Evolutionary conservation across 1,284 basidiomycete genomes (phyloP), one percentile per base, ranked within the genome.

Genomic region (Grifola frondosa): DNA sequence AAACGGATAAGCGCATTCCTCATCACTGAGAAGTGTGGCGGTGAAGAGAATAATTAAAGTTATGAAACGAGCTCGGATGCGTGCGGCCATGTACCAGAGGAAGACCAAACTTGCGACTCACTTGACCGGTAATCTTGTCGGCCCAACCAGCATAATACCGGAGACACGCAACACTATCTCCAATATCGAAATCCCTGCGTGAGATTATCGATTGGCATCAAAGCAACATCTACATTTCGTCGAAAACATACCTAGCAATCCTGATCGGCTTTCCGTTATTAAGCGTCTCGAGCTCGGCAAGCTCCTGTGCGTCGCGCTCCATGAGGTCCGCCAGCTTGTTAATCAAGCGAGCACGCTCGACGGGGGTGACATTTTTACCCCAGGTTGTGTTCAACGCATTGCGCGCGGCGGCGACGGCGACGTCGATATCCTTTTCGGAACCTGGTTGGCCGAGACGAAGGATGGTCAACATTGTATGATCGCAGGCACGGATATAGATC

Each of bases 281-380:
- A 36, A 91, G 66, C 40, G 77, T 68, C 65, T 93, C 91, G 35
- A 93, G 73, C 59, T 90, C 88, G 5, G 82, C 88, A 16, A 91
- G 77, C 49, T 78, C 72, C 63, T 89, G 78, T 15, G 80, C 72
- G 64, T 97, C 84, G 52, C 85, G 76, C 67, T 98, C 95, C 49
- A 98, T 90, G 51, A 96, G 76, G 62, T 97, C 92, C 30, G 95
- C 96, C 30, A 97, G 81, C 63, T 87, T 90, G 69, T 87, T 79
- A 30, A 97, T 69, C 35, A 95, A 71, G 44, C 78, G 78, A 25
- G 88, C 84, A 41, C 95, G 80, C 67, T 93, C 84, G 42, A 84
- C 78, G 25, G 88, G 89, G 11, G 90, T 83, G 40, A 88, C 78
- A 53, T 92, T 91, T 65, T 86, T 85, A 13, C 93, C 94, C 93